Evolutionary conservation across 2,329 filamentous ascomycete species (phyloP).

Genomic region (Ilyonectria robusta): DNA sequence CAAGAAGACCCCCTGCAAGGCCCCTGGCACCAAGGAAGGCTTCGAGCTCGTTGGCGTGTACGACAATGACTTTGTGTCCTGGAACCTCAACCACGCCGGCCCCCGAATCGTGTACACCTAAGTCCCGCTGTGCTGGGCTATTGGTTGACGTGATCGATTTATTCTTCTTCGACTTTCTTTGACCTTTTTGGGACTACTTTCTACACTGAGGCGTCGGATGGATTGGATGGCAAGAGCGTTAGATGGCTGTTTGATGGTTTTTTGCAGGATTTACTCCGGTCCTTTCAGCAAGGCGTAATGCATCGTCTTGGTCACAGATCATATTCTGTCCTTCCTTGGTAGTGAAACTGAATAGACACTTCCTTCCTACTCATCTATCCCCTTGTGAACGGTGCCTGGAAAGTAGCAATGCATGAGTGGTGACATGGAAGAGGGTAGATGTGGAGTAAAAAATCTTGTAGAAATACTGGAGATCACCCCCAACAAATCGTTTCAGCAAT

Average conservation of each 20-base stretch:
- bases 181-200: background rate
- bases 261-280: background rate
- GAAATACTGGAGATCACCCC: too few relatives aligned
- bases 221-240: background rate
- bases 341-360: background rate
- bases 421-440: too few relatives aligned
- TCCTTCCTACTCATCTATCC: too few relatives aligned
- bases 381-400: too few relatives aligned
- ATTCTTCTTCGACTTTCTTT: conserved; percentile 13
- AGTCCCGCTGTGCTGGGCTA: background rate
- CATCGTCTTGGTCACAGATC: background rate
- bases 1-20: conserved; percentile 35
- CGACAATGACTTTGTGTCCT: conserved; percentile 34
- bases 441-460: too few relatives aligned
- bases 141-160: background rate
- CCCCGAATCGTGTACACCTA: conserved; percentile 36
- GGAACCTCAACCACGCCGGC: conserved; percentile 32
- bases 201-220: background rate
- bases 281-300: background rate
- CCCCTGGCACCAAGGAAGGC: conserved; percentile 32
- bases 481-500: background rate
- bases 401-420: too few relatives aligned
- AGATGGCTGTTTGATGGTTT: too few relatives aligned
- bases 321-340: background rate
- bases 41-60: conserved; percentile 42